Percentiles rank a stretch among this genome's conserved stretches.
These are phyloP conservation scores for Extremus antarcticus DNA, from an alignment of 495 filamentous ascomycete species.

Conservation along the genomic window DNA sequence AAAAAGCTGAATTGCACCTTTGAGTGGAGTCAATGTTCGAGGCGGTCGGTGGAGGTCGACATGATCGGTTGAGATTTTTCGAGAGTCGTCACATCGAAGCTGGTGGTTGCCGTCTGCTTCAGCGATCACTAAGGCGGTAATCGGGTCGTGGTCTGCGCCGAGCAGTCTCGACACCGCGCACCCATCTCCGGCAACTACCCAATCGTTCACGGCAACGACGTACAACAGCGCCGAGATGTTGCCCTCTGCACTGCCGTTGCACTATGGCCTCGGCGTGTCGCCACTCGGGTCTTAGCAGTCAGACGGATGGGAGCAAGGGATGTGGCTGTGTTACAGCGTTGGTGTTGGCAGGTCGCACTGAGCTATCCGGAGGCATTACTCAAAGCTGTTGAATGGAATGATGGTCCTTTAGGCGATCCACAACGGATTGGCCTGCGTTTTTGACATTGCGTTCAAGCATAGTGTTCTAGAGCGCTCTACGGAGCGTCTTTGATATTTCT, in stretches of 20 bases:
- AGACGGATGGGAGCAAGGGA: background rate
- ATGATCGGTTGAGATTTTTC: constrained; percentile 3
- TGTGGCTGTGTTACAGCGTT: background rate
- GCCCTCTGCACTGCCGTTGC: too few relatives aligned
- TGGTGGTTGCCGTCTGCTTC: too few relatives aligned
- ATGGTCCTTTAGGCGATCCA: background rate
- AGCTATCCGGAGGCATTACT: background rate
- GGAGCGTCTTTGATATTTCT: background rate
- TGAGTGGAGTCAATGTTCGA: background rate
- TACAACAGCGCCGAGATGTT: too few relatives aligned
- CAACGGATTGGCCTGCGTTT: background rate
- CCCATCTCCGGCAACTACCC: too few relatives aligned
- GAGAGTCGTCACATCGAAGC: too few relatives aligned
- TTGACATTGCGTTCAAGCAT: constrained; percentile 1
- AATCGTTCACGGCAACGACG: too few relatives aligned
- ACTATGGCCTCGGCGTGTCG: too few relatives aligned
- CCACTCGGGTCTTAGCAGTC: too few relatives aligned
- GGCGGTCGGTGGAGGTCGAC: background rate
- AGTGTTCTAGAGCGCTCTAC: background rate
- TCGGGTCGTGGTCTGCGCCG: too few relatives aligned
- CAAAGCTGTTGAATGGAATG: too few relatives aligned
- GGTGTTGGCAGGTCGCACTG: background rate
- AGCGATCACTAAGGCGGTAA: too few relatives aligned
- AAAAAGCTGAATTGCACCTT: constrained; percentile 1
- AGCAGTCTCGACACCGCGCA: too few relatives aligned